These are phyloP conservation scores for Arabidopsis arenosa DNA, from an alignment of 345 rosid genomes.

Conservation along the genomic window DNA sequence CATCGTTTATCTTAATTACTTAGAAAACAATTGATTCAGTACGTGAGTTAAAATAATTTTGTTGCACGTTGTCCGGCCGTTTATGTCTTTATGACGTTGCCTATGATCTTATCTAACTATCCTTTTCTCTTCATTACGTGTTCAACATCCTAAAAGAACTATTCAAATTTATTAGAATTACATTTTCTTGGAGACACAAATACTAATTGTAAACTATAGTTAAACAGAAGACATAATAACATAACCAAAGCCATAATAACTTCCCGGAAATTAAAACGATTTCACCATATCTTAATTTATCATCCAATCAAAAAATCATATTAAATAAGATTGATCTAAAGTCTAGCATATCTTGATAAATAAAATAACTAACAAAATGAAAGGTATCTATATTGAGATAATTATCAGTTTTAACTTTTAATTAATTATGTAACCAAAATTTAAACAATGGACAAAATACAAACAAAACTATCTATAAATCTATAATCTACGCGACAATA, in stretches of 20 bases:
- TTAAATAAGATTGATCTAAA: too few relatives aligned
- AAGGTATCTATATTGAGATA: too few relatives aligned
- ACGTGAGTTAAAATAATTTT: constrained; percentile 24
- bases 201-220: neutral
- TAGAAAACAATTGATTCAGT: neutral
- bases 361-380: too few relatives aligned
- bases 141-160: neutral
- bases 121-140: constrained; percentile 13
- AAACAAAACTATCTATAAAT: too few relatives aligned
- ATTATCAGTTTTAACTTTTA: too few relatives aligned
- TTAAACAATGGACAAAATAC: too few relatives aligned
- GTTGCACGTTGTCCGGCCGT: constrained; percentile 47
- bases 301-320: too few relatives aligned
- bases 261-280: neutral
- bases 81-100: constrained; percentile 20
- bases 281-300: too few relatives aligned
- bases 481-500: too few relatives aligned
- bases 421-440: too few relatives aligned
- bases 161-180: constrained; percentile 10
- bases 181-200: neutral
- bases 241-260: constrained; percentile 1
- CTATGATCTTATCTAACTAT: constrained; percentile 33
- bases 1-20: constrained; percentile 27
- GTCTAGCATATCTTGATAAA: too few relatives aligned
- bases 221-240: neutral